These are phyloP conservation scores for Paecilomyces variotii DNA, from an alignment of 2,329 filamentous ascomycete species.

Conservation along the genomic window DNA sequence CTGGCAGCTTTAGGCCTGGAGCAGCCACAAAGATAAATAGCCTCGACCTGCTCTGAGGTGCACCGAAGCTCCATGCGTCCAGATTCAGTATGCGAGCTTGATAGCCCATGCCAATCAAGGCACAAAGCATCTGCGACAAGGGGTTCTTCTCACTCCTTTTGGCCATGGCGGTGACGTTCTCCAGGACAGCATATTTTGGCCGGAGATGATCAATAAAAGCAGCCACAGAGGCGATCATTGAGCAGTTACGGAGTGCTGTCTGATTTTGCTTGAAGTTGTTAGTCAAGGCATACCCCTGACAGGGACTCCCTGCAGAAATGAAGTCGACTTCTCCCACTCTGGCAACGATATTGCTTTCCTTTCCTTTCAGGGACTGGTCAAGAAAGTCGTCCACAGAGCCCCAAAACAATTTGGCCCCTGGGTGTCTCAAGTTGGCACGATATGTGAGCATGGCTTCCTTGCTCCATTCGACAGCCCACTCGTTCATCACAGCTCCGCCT, in stretches of 20 bases:
- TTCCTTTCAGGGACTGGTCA: slow-evolving; percentile 45
- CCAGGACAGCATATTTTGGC: slow-evolving; percentile 65
- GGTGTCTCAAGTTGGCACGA: slow-evolving; percentile 53
- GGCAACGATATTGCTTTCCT: slow-evolving; percentile 43
- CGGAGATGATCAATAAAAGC: slow-evolving; percentile 67
- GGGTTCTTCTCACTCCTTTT: slow-evolving; percentile 50
- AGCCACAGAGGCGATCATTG: slow-evolving; percentile 67
- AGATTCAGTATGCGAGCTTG: slow-evolving; percentile 61
- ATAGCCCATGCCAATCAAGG: slow-evolving; percentile 68
- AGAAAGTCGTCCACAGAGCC: slow-evolving; percentile 68
- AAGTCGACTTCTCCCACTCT: slow-evolving; percentile 57
- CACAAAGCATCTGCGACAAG: slow-evolving; percentile 64
- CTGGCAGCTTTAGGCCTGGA: slow-evolving; percentile 52
- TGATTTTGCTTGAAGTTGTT: slow-evolving; percentile 52
- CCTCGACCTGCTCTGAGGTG: slow-evolving; percentile 56
- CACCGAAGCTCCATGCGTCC: slow-evolving; percentile 62
- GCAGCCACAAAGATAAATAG: slow-evolving; percentile 66
- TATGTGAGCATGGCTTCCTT: slow-evolving; percentile 61
- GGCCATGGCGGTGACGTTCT: slow-evolving; percentile 67
- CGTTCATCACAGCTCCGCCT: slow-evolving; percentile 55
- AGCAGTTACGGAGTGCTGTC: slow-evolving; percentile 60
- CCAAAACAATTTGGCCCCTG: slow-evolving; percentile 49
- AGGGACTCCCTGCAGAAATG: slow-evolving; percentile 67
- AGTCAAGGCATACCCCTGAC: slow-evolving; percentile 63
- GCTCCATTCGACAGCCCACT: slow-evolving; percentile 61